Conservation (phyloP, 352 stramenopile genomes). For the Globisporangium okanoganense region DNA sequence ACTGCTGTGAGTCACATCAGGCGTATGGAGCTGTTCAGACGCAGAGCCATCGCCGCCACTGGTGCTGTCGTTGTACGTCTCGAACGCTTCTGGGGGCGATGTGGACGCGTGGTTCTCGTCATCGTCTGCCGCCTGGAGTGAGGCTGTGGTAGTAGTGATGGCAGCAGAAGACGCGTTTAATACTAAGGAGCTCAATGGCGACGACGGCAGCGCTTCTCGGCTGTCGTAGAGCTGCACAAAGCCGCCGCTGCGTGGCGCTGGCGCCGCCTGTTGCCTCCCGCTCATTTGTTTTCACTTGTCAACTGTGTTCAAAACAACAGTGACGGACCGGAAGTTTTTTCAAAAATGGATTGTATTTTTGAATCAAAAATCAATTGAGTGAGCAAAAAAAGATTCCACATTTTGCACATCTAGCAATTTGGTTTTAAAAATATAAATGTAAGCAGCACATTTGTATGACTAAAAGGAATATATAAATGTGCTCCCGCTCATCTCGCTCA, state of each 20-base stretch:
- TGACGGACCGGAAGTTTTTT: too few relatives aligned
- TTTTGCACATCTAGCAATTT: not conserved
- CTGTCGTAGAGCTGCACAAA: not conserved
- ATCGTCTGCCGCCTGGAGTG: not conserved
- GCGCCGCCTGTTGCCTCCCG: not conserved
- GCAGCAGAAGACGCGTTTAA: not conserved
- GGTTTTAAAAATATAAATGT: not conserved
- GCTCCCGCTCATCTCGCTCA: not conserved
- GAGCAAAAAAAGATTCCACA: not conserved
- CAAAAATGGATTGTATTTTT: not conserved
- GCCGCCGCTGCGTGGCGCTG: not conserved
- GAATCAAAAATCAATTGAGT: not conserved
- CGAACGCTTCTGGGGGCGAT: not conserved
- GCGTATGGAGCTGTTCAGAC: not conserved
- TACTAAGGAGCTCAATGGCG: not conserved
- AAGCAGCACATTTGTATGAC: not conserved
- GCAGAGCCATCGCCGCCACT: not conserved
- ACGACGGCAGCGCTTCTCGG: not conserved
- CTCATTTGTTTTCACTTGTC: not conserved
- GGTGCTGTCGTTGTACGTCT: not conserved
- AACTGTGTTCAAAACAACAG: too few relatives aligned
- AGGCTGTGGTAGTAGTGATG: not conserved
- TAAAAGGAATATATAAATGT: not conserved
- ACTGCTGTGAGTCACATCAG: not conserved
- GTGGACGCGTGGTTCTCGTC: not conserved